Base-by-base conservation (phyloP, 805 yeast genomes). In the Pichia occidentalis region DNA sequence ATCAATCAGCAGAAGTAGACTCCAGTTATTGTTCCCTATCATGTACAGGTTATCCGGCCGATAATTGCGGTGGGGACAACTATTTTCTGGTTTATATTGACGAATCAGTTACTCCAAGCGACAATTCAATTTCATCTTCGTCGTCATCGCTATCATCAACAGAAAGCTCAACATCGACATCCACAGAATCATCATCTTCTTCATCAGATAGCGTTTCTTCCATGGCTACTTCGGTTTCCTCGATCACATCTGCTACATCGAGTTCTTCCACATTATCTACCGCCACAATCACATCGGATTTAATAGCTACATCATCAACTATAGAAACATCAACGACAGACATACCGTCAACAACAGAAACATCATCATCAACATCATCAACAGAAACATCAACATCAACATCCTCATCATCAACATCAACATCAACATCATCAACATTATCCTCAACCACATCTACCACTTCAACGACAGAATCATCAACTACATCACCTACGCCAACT, bases 11-110 rank as follows among this genome's bases (percentile, higher is more conserved):
- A 17, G 24, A 39, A 7, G 55, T 53, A 17, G 46, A 50, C 19
- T 33, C 60, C n/a, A 49, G 57, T 29, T 44, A 57, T 13, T 81
- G 88, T 59, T 45, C 53, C 32, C 43, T 48, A 1, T 35, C 54
- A 5, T 85, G 95, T 57, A 50, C 57, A 13, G 94, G 87, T 7
- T 85, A 73, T 59, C 73, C 75, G 5, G 37, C 49, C 7, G 80
- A 80, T 39, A 64, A 49, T n/a, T 85, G 95, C 59, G 87, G 87
- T 47, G 60, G 68, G 16, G 68, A 64, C 38, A 17, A 13, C 16
- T 72, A 68, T 44, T 69, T 68, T 48, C 60, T 71, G 29, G 75
- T 79, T 9, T 75, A 65, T 42, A 56, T 63, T 12, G 68, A 61
- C 29, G 41, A 34, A 21, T 40, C 39, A 2, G 42, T 34, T 11